Evolutionary conservation across 192 early-diverging fungal species (phyloP), one percentile per base, ranked within the genome.

Genomic region (Chytriomyces sp.): DNA sequence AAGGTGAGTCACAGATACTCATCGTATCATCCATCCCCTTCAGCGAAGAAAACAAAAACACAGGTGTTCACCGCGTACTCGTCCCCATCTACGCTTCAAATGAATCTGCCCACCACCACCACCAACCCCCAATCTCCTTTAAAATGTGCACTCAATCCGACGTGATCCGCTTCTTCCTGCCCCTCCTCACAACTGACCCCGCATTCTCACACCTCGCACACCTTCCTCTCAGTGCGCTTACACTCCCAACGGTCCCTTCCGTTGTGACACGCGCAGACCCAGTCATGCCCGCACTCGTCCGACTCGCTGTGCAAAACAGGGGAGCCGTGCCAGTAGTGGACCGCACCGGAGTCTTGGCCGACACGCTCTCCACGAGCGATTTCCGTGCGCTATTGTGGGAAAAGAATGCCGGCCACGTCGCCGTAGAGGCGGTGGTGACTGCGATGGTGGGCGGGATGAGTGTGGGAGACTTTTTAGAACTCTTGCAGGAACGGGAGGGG

Each of bases 241-340:
- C n/a, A n/a, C n/a, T n/a, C n/a, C n/a, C n/a, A n/a, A n/a, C n/a
- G n/a, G n/a, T n/a, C n/a, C n/a, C n/a, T n/a, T n/a, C n/a, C n/a
- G n/a, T n/a, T n/a, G n/a, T n/a, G n/a, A n/a, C n/a, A n/a, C 26
- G 33, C 25, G 22, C 62, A 5, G 59, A 61, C 52, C 60, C 54
- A 8, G 54, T 67, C 12, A 5, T 72, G 8, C 62, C 56, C 33
- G 30, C 52, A 3, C 28, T 77, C 3, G 58, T 62, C 8, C 41
- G 34, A 12, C 64, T 77, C 26, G 66, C 76, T 0, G n/a, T 25
- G 10, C 33, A 31, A n/a, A 53, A 41, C 62, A 33, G 65, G 5
- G 55, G 54, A 38, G 76, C 70, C 41, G 70, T 77, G 3, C 76
- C 76, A 3, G 71, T 77, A 6, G 64, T 73, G 4, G 73, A 77